A percentile compares a stretch with the other conserved stretches of the same genome.
Conservation (phyloP, 192 early-diverging fungal species). For the Mortierella hygrophila region DNA sequence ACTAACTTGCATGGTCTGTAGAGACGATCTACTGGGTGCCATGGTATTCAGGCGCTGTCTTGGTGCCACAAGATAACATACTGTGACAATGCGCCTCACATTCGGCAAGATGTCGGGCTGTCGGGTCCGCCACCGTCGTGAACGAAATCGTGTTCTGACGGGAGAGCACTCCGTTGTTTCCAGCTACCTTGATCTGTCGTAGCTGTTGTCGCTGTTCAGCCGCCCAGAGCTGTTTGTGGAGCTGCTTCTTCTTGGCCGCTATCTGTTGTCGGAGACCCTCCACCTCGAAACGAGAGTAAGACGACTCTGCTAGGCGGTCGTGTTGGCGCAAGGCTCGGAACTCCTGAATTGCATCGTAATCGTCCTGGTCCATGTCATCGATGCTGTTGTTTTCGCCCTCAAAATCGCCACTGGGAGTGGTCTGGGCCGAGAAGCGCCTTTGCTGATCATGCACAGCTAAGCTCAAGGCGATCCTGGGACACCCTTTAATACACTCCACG, state of each 20-base stretch:
- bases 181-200: neutral
- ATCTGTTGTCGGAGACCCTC: neutral
- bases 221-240: slow-evolving; percentile 38
- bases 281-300: slow-evolving; percentile 15
- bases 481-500: slow-evolving; percentile 18
- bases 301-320: neutral
- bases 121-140: slow-evolving; percentile 11
- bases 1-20: neutral
- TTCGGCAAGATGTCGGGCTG: neutral
- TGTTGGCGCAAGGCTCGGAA: neutral
- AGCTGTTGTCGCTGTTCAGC: slow-evolving; percentile 3
- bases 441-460: neutral
- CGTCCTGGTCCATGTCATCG: slow-evolving; percentile 29
- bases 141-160: neutral
- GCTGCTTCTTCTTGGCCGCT: slow-evolving; percentile 12
- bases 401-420: neutral
- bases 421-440: neutral
- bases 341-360: slow-evolving; percentile 37
- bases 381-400: neutral
- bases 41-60: slow-evolving; percentile 17
- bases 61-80: slow-evolving; percentile 29
- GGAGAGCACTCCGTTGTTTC: neutral
- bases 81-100: slow-evolving; percentile 25
- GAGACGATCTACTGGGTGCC: slow-evolving; percentile 8
- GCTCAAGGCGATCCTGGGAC: neutral